Evolutionary conservation across 73 alveolate species (phyloP).

Genomic region (Stentor coeruleus): DNA sequence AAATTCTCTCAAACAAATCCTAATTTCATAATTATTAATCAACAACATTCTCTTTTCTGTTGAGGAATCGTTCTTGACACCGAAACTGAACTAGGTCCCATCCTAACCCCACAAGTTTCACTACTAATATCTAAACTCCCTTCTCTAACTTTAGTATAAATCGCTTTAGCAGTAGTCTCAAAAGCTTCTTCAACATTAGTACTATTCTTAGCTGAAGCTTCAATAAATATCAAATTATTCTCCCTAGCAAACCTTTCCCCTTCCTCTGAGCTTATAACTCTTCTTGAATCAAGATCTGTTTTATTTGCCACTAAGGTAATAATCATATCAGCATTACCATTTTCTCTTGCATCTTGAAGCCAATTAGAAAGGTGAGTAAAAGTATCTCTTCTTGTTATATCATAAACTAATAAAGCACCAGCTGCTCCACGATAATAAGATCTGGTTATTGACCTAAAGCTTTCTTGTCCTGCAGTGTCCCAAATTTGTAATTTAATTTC

Average conservation of each 20-base stretch:
- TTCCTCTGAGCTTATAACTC: conserved; percentile 46
- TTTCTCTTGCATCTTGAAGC: conserved; percentile 34
- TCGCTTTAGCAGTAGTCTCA: no score
- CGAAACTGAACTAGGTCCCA: no score
- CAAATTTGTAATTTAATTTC: conserved; percentile 73
- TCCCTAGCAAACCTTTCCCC: conserved; percentile 36
- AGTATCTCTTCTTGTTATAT: conserved; percentile 49
- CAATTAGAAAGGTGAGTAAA: conserved; percentile 41
- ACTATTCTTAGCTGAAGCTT: conserved; percentile 41
- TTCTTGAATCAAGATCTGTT: conserved; percentile 33
- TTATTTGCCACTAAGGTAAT: conserved; percentile 45
- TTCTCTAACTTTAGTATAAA: no score
- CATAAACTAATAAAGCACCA: conserved; percentile 86
- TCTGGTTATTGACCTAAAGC: conserved; percentile 81
- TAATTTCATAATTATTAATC: no score
- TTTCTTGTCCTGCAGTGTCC: conserved; percentile 98
- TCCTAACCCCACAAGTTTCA: no score
- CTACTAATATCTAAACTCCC: no score
- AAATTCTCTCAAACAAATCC: no score
- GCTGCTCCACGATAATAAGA: conserved; percentile 83
- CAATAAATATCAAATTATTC: conserved; percentile 35
- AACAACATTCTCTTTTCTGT: no score
- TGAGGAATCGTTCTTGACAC: no score
- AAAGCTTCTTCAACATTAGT: no score
- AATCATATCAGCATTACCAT: conserved; percentile 29